Conservation (phyloP, 1,139 yeast genomes). For the Lodderomyces oxycetoniae region DNA sequence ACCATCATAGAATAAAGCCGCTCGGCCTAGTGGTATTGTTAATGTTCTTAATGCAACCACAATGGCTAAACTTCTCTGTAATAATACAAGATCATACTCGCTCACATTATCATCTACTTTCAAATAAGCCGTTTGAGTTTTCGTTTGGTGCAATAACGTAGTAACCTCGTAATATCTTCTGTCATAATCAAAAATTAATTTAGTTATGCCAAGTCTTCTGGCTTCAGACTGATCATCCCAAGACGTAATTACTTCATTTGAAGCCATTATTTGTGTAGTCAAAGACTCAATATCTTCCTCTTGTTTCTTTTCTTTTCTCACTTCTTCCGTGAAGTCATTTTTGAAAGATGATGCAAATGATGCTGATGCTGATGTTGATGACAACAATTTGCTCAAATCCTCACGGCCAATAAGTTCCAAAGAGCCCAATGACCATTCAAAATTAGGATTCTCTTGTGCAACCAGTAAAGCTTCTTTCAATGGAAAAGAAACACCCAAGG, state of each 20-base stretch:
- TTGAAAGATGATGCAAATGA: too few relatives aligned
- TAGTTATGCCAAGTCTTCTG: constrained; percentile 61
- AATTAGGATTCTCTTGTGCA: constrained; percentile 54
- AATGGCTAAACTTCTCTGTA: constrained; percentile 62
- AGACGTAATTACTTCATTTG: constrained; percentile 43
- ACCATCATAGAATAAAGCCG: constrained; percentile 64
- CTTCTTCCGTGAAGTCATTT: constrained; percentile 5
- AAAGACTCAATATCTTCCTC: constrained; percentile 36
- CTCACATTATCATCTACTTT: constrained; percentile 30
- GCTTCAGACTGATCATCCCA: constrained; percentile 70
- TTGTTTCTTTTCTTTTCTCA: constrained; percentile 1
- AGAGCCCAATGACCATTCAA: constrained; percentile 46
- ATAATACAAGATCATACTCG: constrained; percentile 55
- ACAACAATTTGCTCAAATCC: constrained; percentile 38
- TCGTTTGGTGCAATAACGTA: constrained; percentile 64
- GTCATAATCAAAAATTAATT: constrained; percentile 70
- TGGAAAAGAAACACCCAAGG: constrained; percentile 67
- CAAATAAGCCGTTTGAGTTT: constrained; percentile 50
- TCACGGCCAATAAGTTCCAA: constrained; percentile 62
- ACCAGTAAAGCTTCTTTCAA: constrained; percentile 54
- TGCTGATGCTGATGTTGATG: background rate
- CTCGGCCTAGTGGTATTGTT: constrained; percentile 75
- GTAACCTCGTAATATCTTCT: constrained; percentile 77
- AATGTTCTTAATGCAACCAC: constrained; percentile 68
- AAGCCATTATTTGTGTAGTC: constrained; percentile 28